Base-by-base conservation (phyloP, 78 protist genomes). In the Capsaspora owczarzaki region DNA sequence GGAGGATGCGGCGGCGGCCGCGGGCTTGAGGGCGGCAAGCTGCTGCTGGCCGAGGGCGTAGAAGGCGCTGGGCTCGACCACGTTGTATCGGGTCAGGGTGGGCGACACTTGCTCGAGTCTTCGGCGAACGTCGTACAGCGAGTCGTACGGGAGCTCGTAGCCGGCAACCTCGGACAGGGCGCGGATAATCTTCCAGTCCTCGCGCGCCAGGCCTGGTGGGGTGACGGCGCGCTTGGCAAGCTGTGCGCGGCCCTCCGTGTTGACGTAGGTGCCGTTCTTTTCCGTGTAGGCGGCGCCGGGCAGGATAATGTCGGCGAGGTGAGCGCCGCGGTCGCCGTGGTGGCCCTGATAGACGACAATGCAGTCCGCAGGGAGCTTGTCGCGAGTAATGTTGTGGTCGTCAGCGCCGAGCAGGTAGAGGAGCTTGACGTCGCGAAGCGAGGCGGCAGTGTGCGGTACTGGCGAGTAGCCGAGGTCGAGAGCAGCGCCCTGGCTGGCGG, bases 281-380 rank as follows among this genome's bases (percentile, higher is more conserved):
- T 89, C 92, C 38, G 89, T 85, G 78, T 85, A 89, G 6, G 92
- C 86, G 29, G 89, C 85, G 29, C 88, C 89, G 8, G 92, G 92
- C 6, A 89, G 79, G 27, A 89, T 75, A 22, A 85, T 56, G 76
- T 85, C 89, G 22, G 92, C 92, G 0, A 40, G 0, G 77, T 68
- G 49, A 12, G 89, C 89, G 22, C 86, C 92, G 38, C 1, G 6
- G 81, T 83, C 86, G 23, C 86, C 86, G 56, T 83, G 86, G 51
- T 78, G 80, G 38, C 83, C 83, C 31, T 70, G 76, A 29, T 70
- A 70, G 35, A 70, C 53, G 20, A 70, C 76, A 29, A 70, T 42
- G 37, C 56, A 1, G 46, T 20, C 53, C 12, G 6, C 29, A 19
- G 56, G 53, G 16, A 49, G 56, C 10, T 10, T 49, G 56, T 10